phyloP scores from a whole-genome alignment of 352 stramenopile species.

The Phytopythium sindhum region DNA sequence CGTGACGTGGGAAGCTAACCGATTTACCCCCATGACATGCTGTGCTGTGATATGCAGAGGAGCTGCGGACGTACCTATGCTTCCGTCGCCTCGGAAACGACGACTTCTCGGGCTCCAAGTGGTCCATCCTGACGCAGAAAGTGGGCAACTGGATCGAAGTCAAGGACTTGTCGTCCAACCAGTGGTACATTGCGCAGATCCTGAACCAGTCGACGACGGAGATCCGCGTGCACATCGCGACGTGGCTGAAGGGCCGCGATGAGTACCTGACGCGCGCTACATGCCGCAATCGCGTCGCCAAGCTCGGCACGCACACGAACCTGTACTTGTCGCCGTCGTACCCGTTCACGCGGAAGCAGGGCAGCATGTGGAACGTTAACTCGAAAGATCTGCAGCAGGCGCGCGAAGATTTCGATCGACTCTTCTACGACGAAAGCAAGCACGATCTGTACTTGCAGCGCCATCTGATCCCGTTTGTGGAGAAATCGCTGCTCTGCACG shows the following conservation, averaged over 20 bases:
- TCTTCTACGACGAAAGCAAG: conserved; percentile 58
- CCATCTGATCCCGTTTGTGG: conserved; percentile 60
- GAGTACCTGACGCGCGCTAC: conserved; percentile 63
- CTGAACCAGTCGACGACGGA: conserved; percentile 54
- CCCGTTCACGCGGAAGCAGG: conserved; percentile 70
- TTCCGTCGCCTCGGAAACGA: conserved; percentile 60
- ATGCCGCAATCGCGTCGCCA: conserved; percentile 60
- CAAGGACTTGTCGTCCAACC: conserved; percentile 67
- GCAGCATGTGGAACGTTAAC: conserved; percentile 55
- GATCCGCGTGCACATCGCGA: conserved; percentile 67
- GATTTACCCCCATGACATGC: conserved; percentile 11
- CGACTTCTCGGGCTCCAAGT: conserved; percentile 63
- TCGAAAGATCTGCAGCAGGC: conserved; percentile 65
- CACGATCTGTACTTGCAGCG: conserved; percentile 49
- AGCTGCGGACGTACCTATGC: conserved; percentile 69
- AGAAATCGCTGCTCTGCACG: conserved; percentile 70
- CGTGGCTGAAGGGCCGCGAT: conserved; percentile 66
- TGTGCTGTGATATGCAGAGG: conserved; percentile 25
- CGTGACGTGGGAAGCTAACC: neutral
- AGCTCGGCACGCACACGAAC: conserved; percentile 70
- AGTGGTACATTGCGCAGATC: conserved; percentile 79
- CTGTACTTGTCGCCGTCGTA: conserved; percentile 81
- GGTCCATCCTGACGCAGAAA: conserved; percentile 66
- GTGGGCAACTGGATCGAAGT: conserved; percentile 81
- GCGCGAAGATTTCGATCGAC: conserved; percentile 65